These are phyloP conservation scores for Passiflora organensis DNA, from an alignment of 345 rosid species.

Conservation along the genomic window DNA sequence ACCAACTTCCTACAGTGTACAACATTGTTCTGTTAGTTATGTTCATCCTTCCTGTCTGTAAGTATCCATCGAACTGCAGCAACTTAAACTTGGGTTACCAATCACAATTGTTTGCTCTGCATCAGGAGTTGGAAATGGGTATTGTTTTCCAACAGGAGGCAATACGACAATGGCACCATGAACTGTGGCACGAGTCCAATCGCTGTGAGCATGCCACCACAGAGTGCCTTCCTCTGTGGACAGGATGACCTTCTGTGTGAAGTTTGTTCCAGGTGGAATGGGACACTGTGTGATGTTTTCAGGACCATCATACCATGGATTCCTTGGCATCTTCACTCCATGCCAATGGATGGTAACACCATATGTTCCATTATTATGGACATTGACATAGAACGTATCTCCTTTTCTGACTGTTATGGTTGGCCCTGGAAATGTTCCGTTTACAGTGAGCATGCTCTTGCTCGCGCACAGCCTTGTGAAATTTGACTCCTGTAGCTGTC, in stretches of 20 bases:
- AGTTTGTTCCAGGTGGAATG: conserved; percentile 63
- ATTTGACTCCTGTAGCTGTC: conserved; percentile 24
- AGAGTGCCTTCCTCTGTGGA: conserved; percentile 69
- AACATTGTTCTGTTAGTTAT: background rate
- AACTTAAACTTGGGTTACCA: conserved; percentile 1
- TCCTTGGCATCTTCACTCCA: conserved; percentile 56
- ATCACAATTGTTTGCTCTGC: conserved; percentile 10
- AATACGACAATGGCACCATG: conserved; percentile 48
- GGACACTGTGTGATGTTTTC: conserved; percentile 82
- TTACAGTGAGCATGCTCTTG: conserved; percentile 31
- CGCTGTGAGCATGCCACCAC: conserved; percentile 96
- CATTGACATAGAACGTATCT: conserved; percentile 37
- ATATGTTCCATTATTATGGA: conserved; percentile 39
- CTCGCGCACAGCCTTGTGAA: conserved; percentile 28
- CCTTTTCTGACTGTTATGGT: conserved; percentile 30
- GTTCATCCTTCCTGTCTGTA: background rate
- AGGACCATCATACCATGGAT: conserved; percentile 96
- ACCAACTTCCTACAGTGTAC: conserved; percentile 28
- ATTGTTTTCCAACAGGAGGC: conserved; percentile 7
- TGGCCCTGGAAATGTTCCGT: conserved; percentile 32
- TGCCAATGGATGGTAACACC: conserved; percentile 65
- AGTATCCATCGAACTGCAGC: background rate
- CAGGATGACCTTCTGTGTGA: conserved; percentile 54
- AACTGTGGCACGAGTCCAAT: conserved; percentile 82
- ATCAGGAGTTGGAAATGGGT: conserved; percentile 9